Evolutionary conservation across 371 early-diverging fungal genomes (phyloP).

Genomic region (Mucor saturninus): DNA sequence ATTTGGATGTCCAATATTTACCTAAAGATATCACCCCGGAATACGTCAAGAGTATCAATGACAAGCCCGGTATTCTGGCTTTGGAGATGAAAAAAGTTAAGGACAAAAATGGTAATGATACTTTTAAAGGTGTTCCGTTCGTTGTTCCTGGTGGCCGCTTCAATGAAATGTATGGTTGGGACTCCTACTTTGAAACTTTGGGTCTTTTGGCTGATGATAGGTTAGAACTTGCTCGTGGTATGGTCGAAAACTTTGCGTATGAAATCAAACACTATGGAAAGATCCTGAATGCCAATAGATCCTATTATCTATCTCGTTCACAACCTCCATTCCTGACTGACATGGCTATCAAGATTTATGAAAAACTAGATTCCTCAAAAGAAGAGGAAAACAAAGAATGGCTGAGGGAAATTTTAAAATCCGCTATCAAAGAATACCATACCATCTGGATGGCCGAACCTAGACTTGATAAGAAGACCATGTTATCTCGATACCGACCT

Average conservation of each 20-base stretch:
- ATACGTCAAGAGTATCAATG: slow-evolving; percentile 88
- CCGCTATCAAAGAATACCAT: slow-evolving; percentile 89
- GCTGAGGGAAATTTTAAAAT: slow-evolving; percentile 72
- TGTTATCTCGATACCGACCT: slow-evolving; percentile 81
- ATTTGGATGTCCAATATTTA: slow-evolving; percentile 79
- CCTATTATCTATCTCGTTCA: slow-evolving; percentile 93
- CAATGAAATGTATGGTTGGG: slow-evolving; percentile 99
- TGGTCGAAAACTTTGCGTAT: slow-evolving; percentile 95
- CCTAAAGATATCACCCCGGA: slow-evolving; percentile 85
- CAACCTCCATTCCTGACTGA: slow-evolving; percentile 97
- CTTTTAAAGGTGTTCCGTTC: slow-evolving; percentile 82
- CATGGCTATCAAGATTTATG: slow-evolving; percentile 82
- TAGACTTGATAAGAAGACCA: slow-evolving; percentile 73
- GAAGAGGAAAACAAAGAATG: slow-evolving; percentile 70
- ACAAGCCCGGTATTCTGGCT: slow-evolving; percentile 86
- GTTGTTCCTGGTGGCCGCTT: slow-evolving; percentile 96
- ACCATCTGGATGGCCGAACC: slow-evolving; percentile 87
- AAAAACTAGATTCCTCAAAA: slow-evolving; percentile 47
- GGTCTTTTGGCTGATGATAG: slow-evolving; percentile 84
- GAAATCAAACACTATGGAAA: slow-evolving; percentile 95
- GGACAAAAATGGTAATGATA: slow-evolving; percentile 54
- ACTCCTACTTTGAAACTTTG: slow-evolving; percentile 90
- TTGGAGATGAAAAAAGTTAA: slow-evolving; percentile 68
- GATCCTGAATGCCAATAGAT: slow-evolving; percentile 95
- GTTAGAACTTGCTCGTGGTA: slow-evolving; percentile 80